A percentile compares a stretch with the other conserved stretches of the same genome.
These are phyloP conservation scores for Hamigera avellanea DNA, from an alignment of 495 filamentous ascomycete genomes.

Conservation along the genomic window DNA sequence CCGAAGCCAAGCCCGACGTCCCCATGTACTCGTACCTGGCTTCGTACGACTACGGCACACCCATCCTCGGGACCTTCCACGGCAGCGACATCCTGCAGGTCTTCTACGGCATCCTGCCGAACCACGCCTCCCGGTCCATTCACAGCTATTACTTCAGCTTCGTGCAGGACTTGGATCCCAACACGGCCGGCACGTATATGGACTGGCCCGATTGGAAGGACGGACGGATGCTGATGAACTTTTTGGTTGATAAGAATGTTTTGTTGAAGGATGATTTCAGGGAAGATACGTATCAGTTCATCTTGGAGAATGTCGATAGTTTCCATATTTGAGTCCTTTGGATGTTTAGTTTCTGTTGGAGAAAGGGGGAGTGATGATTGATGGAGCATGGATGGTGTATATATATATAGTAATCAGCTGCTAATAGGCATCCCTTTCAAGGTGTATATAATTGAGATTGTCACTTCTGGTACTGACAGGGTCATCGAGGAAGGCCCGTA, in stretches of 20 bases:
- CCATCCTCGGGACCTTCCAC: constrained; percentile 64
- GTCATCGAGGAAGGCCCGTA: too few relatives aligned
- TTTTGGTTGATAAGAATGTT: constrained; percentile 30
- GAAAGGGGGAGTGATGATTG: too few relatives aligned
- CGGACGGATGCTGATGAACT: constrained; percentile 43
- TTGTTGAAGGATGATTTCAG: constrained; percentile 52
- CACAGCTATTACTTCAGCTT: constrained; percentile 57
- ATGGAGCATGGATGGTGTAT: too few relatives aligned
- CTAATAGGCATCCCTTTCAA: too few relatives aligned
- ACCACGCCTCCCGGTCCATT: constrained; percentile 47
- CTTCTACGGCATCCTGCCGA: constrained; percentile 48
- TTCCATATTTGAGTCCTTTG: constrained; percentile 35
- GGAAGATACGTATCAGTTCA: constrained; percentile 31
- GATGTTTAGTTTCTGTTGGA: too few relatives aligned
- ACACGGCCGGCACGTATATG: constrained; percentile 27
- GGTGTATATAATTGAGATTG: too few relatives aligned
- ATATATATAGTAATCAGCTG: too few relatives aligned
- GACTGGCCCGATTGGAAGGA: constrained; percentile 53
- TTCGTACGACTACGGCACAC: constrained; percentile 55
- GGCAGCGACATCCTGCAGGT: constrained; percentile 54
- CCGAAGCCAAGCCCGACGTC: constrained; percentile 37
- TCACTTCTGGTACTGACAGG: too few relatives aligned
- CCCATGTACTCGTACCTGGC: constrained; percentile 61
- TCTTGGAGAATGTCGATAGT: constrained; percentile 29
- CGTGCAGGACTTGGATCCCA: constrained; percentile 53